Conservation (phyloP, 176 grass and related monocot genomes). For the Aegilops sharonensis region DNA sequence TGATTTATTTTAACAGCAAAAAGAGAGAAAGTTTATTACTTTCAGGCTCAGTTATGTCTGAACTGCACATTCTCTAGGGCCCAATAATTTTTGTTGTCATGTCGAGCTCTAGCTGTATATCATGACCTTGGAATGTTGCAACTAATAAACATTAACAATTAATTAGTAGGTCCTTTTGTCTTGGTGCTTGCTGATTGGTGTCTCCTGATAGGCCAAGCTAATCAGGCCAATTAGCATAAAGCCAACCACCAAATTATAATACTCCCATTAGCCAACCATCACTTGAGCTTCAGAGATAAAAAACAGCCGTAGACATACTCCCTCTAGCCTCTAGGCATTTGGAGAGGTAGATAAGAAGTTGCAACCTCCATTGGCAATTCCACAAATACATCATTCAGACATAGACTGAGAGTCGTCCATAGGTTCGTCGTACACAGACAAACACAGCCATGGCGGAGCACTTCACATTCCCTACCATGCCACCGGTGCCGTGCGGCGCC, state of each 20-base stretch:
- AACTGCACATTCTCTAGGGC: slow-evolving; percentile 26
- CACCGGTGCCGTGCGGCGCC: slow-evolving; percentile 35
- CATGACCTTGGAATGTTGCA: slow-evolving; percentile 15
- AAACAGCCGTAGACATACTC: not conserved
- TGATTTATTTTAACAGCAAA: not conserved
- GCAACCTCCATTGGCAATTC: slow-evolving; percentile 44
- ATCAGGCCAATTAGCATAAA: slow-evolving; percentile 31
- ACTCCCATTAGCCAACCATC: slow-evolving; percentile 44
- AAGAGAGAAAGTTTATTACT: no score
- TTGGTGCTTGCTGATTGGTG: slow-evolving; percentile 41
- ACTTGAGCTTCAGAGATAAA: slow-evolving; percentile 15
- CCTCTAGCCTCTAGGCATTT: slow-evolving; percentile 15
- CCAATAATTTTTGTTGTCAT: not conserved
- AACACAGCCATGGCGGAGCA: slow-evolving; percentile 76
- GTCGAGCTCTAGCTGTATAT: slow-evolving; percentile 13
- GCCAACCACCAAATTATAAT: slow-evolving; percentile 41
- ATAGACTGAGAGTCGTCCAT: not conserved
- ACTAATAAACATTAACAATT: slow-evolving; percentile 19
- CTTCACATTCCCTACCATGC: slow-evolving; percentile 69
- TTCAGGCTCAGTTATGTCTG: not conserved
- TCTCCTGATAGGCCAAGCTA: slow-evolving; percentile 38
- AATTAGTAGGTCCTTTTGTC: slow-evolving; percentile 23
- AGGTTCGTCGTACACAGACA: not conserved
- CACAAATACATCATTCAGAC: not conserved
- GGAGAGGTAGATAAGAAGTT: slow-evolving; percentile 38